These are phyloP conservation scores for Blakeslea trispora DNA, from an alignment of 371 early-diverging fungal genomes.

Conservation along the genomic window DNA sequence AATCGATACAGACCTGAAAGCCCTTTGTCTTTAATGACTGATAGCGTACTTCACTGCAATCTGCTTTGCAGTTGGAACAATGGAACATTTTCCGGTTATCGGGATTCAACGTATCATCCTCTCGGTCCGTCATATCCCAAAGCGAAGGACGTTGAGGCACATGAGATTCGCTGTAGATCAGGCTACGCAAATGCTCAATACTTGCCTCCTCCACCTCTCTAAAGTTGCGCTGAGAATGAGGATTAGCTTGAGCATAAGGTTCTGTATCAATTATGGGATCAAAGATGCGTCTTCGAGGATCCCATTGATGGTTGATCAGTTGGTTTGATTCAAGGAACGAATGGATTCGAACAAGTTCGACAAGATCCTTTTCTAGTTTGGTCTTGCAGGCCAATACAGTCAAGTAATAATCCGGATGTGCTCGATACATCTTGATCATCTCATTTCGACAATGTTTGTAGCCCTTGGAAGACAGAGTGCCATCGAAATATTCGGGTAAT, in stretches of 20 bases:
- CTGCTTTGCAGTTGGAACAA: conserved; percentile 35
- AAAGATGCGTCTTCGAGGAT: conserved; percentile 47
- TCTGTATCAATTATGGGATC: conserved; percentile 47
- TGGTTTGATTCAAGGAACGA: conserved; percentile 97
- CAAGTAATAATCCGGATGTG: conserved; percentile 90
- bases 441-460: conserved; percentile 92
- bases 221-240: conserved; percentile 38
- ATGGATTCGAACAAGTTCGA: conserved; percentile 92
- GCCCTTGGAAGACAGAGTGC: conserved; percentile 79
- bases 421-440: conserved; percentile 92
- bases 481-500: conserved; percentile 92
- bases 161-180: conserved; percentile 29
- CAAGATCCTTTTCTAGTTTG: conserved; percentile 91
- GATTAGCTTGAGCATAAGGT: conserved; percentile 29
- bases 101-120: conserved; percentile 24
- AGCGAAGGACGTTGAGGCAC: conserved; percentile 5
- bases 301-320: conserved; percentile 85
- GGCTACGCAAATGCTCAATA: conserved; percentile 32
- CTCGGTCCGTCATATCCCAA: conserved; percentile 34
- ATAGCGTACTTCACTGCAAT: conserved; percentile 44
- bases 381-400: conserved; percentile 93
- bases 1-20: conserved; percentile 39
- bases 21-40: conserved; percentile 39
- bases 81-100: conserved; percentile 31
- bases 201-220: conserved; percentile 22